Conservation (phyloP, 257 asterid species). For the Nicotiana noctiflora region DNA sequence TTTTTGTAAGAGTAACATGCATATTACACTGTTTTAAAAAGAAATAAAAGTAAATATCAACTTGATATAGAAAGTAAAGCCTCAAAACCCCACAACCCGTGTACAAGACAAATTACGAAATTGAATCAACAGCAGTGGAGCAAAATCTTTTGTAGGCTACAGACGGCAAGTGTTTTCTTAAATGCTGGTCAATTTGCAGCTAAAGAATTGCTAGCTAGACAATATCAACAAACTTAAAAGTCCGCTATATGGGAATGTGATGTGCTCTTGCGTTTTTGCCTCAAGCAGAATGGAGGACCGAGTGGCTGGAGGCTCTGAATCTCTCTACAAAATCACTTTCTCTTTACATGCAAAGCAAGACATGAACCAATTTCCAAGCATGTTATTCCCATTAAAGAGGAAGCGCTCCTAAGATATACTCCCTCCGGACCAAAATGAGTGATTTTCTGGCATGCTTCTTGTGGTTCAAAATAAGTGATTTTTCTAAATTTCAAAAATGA, state of each 20-base stretch:
- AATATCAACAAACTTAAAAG: not conserved
- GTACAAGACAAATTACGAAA: not conserved
- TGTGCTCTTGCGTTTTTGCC: not conserved
- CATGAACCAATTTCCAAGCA: not conserved
- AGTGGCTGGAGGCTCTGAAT: not conserved
- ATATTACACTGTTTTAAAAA: not conserved
- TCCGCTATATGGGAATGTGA: not conserved
- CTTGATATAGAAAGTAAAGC: not conserved
- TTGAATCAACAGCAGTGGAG: not conserved
- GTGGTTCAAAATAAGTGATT: too few relatives aligned
- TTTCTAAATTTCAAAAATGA: too few relatives aligned
- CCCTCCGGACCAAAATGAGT: too few relatives aligned
- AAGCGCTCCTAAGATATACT: too few relatives aligned
- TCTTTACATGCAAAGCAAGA: not conserved
- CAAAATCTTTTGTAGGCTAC: not conserved
- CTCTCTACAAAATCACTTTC: not conserved
- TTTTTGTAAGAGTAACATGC: not conserved
- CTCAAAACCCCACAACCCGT: not conserved
- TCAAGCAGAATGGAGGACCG: not conserved
- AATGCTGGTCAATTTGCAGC: not conserved
- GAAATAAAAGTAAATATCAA: not conserved
- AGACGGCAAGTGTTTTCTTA: not conserved
- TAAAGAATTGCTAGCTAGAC: not conserved
- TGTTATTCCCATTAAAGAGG: not conserved
- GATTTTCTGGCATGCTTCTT: too few relatives aligned